These are phyloP conservation scores for Starmerella cellae DNA, from an alignment of 805 yeast genomes.

Conservation along the genomic window DNA sequence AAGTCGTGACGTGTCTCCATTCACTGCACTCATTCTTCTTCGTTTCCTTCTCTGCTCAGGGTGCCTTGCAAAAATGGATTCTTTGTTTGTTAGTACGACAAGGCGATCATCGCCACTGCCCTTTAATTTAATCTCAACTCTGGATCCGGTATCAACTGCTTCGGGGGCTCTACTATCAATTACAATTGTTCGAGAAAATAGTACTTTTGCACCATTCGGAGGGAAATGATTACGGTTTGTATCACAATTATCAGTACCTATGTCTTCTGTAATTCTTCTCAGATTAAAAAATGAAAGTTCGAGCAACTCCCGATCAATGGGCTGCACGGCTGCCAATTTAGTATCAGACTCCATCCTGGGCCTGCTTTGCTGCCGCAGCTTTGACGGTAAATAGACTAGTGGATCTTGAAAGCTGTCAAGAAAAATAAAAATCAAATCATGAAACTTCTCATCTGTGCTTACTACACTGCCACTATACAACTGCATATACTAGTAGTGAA, in stretches of 20 bases:
- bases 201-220: neutral
- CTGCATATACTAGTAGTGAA: too few species aligned
- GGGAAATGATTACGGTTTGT: neutral
- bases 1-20: neutral
- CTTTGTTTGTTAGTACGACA: neutral
- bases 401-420: too few species aligned
- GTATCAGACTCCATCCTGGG: too few species aligned
- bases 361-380: too few species aligned
- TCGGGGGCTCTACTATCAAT: neutral
- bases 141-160: neutral
- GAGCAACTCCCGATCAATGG: neutral
- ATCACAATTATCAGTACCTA: neutral
- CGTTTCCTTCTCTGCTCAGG: constrained; percentile 1
- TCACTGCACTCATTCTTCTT: neutral
- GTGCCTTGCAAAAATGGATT: neutral
- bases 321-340: too few species aligned
- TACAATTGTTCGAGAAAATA: neutral
- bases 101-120: neutral
- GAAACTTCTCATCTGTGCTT: too few species aligned
- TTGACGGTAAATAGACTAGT: too few species aligned
- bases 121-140: neutral
- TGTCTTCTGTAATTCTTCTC: neutral
- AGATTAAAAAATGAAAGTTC: neutral
- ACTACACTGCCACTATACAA: too few species aligned
- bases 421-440: too few species aligned